phyloP scores from a whole-genome alignment of 1,284 basidiomycete genomes.

The Pseudozyma pruni region DNA sequence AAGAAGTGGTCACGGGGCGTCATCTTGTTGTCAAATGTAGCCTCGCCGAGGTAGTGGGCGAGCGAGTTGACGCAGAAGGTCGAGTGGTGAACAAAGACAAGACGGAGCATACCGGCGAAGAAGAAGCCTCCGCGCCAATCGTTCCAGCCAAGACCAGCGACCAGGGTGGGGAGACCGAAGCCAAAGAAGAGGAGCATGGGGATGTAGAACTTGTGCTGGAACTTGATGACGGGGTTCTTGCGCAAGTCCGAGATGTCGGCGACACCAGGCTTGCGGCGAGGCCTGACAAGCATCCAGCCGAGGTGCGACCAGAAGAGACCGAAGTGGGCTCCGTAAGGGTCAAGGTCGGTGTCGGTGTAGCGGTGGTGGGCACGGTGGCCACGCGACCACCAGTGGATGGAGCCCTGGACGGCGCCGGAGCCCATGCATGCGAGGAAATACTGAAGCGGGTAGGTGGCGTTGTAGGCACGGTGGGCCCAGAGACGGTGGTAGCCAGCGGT shows the following conservation, averaged over 20 bases:
- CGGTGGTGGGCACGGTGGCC: slow-evolving; percentile 68
- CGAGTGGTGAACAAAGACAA: slow-evolving; percentile 67
- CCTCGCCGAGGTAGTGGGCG: slow-evolving; percentile 67
- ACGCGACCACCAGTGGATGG: slow-evolving; percentile 67
- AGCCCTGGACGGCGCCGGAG: slow-evolving; percentile 64
- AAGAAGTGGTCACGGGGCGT: slow-evolving; percentile 67
- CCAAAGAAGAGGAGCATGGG: slow-evolving; percentile 66
- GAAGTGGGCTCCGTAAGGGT: slow-evolving; percentile 66
- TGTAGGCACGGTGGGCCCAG: slow-evolving; percentile 66
- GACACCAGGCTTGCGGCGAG: slow-evolving; percentile 66
- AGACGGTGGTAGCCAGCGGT: slow-evolving; percentile 66
- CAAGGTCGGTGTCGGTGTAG: slow-evolving; percentile 67
- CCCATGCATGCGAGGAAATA: slow-evolving; percentile 65
- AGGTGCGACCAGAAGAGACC: slow-evolving; percentile 67
- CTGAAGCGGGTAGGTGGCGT: slow-evolving; percentile 57
- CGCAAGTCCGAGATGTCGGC: slow-evolving; percentile 66
- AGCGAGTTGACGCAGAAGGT: slow-evolving; percentile 68
- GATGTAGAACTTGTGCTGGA: slow-evolving; percentile 66
- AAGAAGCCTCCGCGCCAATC: slow-evolving; percentile 67
- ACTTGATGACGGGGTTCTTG: slow-evolving; percentile 65
- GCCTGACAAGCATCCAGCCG: slow-evolving; percentile 68
- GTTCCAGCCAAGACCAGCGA: slow-evolving; percentile 65
- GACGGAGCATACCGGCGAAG: slow-evolving; percentile 64
- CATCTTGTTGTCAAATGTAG: slow-evolving; percentile 66
- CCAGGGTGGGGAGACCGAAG: slow-evolving; percentile 63